Evolutionary conservation across 257 asterid species (phyloP), one percentile per base, ranked within the genome.

Genomic region (Nicotiana knightiana): DNA sequence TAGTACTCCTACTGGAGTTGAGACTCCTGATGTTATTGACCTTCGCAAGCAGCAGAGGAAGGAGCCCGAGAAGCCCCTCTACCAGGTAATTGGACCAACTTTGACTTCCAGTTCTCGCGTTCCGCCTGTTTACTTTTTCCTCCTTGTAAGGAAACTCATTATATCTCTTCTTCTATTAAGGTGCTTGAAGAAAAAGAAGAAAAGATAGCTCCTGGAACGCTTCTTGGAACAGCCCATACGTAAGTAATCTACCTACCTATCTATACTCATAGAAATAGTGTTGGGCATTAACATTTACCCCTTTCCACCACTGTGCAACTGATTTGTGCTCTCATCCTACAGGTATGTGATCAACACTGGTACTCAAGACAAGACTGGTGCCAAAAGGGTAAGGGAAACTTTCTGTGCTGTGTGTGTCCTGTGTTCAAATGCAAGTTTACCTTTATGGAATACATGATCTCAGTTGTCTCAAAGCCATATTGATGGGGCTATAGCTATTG

Each of bases 1-100:
- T 82, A 96, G 98, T 87, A 96, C 99, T 64, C 99, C 98, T 79
- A 96, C 99, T 81, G 99, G 99, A 6, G 99, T 96, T 76, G 98
- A 94, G 89, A 96, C 98, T 82, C 99, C 99, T 55, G 99, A 96
- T 87, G 98, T 94, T 80, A 94, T 96, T 81, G 99, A 96, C 87
- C 98, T 96, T 32, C 98, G 99, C 35, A 96, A 96, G 88, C 99
- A 96, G 87, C 99, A 96, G 87, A 92, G 97, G 89, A 94, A 96
- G 91, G 98, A 96, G 76, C 98, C 99, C n/a, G 98, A 96, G 82
- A 92, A 94, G 90, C 96, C 98, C 80, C 97, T 96, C 67, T 96
- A 94, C 83, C 99, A 94, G 89, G 99, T 96, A 76, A 82, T 51
- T 75, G 30, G 28, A 35, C 62, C 80, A 51, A 26, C 80, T 75